These are phyloP conservation scores for Podospora australis DNA, from an alignment of 495 filamentous ascomycete species.

Conservation along the genomic window DNA sequence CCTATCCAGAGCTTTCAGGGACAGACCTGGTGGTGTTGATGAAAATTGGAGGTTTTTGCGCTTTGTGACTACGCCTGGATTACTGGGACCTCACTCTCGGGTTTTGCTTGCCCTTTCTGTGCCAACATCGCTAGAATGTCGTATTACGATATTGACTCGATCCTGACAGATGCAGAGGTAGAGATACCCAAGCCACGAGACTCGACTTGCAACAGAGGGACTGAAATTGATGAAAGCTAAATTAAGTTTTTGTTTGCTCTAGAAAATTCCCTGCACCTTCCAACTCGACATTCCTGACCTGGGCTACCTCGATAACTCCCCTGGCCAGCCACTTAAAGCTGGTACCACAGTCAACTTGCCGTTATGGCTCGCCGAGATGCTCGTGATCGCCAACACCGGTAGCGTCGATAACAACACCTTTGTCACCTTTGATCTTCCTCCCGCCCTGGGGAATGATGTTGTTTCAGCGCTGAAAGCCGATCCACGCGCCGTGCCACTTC, in stretches of 20 bases:
- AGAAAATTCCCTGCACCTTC: slow-evolving; percentile 96
- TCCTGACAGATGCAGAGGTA: slow-evolving; percentile 88
- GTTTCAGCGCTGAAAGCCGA: slow-evolving; percentile 89
- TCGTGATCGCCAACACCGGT: slow-evolving; percentile 67
- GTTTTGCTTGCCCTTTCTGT: too few relatives aligned
- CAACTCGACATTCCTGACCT: slow-evolving; percentile 80
- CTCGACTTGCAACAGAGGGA: background rate
- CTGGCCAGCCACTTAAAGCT: slow-evolving; percentile 58
- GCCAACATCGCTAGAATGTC: slow-evolving; percentile 56
- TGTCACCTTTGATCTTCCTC: slow-evolving; percentile 74
- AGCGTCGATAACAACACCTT: slow-evolving; percentile 46
- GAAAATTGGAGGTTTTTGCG: background rate
- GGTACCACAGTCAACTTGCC: slow-evolving; percentile 77
- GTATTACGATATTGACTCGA: slow-evolving; percentile 93
- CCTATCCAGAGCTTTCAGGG: background rate
- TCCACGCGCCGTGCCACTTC: slow-evolving; percentile 75
- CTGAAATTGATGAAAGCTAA: slow-evolving; percentile 2
- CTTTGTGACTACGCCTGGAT: too few relatives aligned
- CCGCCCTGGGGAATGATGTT: slow-evolving; percentile 70
- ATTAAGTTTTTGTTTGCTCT: slow-evolving; percentile 4
- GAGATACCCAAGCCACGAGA: background rate
- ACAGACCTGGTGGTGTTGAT: background rate
- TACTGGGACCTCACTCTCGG: too few relatives aligned
- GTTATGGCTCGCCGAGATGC: slow-evolving; percentile 95
- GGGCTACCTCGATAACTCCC: slow-evolving; percentile 76